Percentiles rank a stretch among this genome's conserved stretches.
These are phyloP conservation scores for Colletotrichum falcatum DNA, from an alignment of 2,329 filamentous ascomycete species.

Conservation along the genomic window DNA sequence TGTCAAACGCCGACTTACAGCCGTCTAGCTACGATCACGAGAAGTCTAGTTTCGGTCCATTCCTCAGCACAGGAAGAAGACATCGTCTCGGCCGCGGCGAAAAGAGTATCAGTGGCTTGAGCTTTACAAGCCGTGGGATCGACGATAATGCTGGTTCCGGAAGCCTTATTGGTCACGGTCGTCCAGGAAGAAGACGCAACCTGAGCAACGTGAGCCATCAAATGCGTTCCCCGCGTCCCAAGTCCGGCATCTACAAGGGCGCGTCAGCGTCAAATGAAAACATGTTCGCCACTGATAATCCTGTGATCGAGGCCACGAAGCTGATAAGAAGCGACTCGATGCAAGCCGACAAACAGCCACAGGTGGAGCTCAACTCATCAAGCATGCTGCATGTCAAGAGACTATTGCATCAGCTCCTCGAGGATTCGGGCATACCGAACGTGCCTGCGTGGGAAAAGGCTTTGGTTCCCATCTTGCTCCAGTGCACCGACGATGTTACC, in stretches of 20 bases:
- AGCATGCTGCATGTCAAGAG: constrained; percentile 90
- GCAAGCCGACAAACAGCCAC: constrained; percentile 77
- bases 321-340: constrained; percentile 86
- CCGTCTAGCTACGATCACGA: constrained; percentile 80
- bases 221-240: constrained; percentile 77
- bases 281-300: constrained; percentile 60
- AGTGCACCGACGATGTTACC: constrained; percentile 93
- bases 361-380: constrained; percentile 86
- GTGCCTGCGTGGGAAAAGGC: constrained; percentile 88
- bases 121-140: constrained; percentile 74
- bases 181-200: constrained; percentile 80
- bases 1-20: constrained; percentile 74
- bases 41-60: constrained; percentile 76
- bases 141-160: constrained; percentile 72
- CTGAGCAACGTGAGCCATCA: constrained; percentile 85
- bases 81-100: constrained; percentile 80
- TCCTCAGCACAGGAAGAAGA: constrained; percentile 80
- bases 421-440: constrained; percentile 80
- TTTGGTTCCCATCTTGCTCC: constrained; percentile 87
- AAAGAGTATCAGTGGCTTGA: constrained; percentile 78
- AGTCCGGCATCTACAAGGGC: constrained; percentile 68
- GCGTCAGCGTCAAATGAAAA: constrained; percentile 65
- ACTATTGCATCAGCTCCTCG: constrained; percentile 84
- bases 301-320: constrained; percentile 58
- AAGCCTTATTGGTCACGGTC: constrained; percentile 69